Base-by-base conservation (phyloP, 345 rosid genomes). In the Citrus unshiu region DNA sequence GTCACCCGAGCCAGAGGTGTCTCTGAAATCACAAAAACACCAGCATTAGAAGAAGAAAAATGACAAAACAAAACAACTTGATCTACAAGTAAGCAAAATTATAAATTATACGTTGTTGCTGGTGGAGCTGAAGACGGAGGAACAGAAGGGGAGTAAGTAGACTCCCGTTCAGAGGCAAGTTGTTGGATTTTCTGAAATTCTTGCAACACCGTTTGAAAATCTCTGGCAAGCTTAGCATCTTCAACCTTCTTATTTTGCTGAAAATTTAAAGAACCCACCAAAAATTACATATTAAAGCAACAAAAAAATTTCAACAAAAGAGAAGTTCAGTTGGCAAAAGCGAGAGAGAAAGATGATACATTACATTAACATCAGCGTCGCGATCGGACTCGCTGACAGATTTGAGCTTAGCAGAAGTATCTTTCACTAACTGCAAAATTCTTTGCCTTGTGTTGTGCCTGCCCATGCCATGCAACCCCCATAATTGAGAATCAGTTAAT, bases 201-300 rank as follows among this genome's bases (percentile, higher is more conserved):
- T 76, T 88, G 90, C 72, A 91, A 81, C 2, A 88, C 83, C 5
- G 59, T 83, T 65, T 91, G 95, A 62, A 89, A 91, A 85, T 89
- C 95, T 70, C 86, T 87, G 1, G 95, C 95, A 35, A 91, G 89
- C 86, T 89, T 91, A 8, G 93, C 95, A 82, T 91, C 93, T 82
- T 87, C 95, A 12, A 91, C 73, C 71, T 85, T 91, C 86, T 88
- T 91, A 78, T 87, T 85, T 14, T 87, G 64, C 95, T 91, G 62
- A 46, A 74, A 27, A 40, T 29, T 49, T 30, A 46, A 68, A 68
- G n/a, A 22, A 49, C 34, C 39, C 68, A 63, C 37, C 56, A 25
- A 60, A 25, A 24, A 30, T 18, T 14, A 29, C 16, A 2, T 1
- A 14, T 65, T 21, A 21, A 6, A 7, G 12, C 34, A 46, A 46